Base-by-base conservation (phyloP, 805 yeast genomes). In the Spencermartinsiella europaea region DNA sequence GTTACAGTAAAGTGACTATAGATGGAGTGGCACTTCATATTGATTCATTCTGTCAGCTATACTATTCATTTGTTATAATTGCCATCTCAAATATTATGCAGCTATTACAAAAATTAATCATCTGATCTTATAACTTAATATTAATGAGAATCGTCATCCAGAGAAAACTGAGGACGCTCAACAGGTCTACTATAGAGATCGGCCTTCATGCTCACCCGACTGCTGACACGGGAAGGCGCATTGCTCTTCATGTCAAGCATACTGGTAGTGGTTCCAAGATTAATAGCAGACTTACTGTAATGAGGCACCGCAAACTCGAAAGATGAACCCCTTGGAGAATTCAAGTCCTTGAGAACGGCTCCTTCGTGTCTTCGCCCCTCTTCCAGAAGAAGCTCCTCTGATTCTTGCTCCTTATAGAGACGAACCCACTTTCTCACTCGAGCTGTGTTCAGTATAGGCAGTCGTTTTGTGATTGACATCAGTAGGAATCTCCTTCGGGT, bases 161-260 rank as follows among this genome's bases (percentile, higher is more conserved):
- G 19, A 37, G 40, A 37, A 20, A 37, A 37, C 40, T 16, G 22
- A n/a, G 40, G 22, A 12, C 40, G 20, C 16, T 48, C 40, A n/a
- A 42, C 10, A 10, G 47, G 45, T 14, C 15, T 15, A 5, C 46
- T n/a, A 25, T 25, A 25, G 10, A 25, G 31, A 5, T 46, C 48
- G 2, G 44, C 40, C 33, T 51, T 28, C 53, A 50, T 38, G 34
- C 48, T 48, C 21, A 50, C 27, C 21, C 53, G 21, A 40, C 51
- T 48, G 42, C 53, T 50, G 16, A 50, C 53, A 27, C 53, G 36
- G 8, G 53, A 45, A 3, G 53, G 48, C 10, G 21, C 41, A 12
- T 25, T 42, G 19, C 54, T 53, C 38, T 49, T 46, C 38, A 53
- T 35, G 42, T 53, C 53, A 15, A 48, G 41, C 57, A 53, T 53